Conservation (phyloP, 148 eudicot species). For the Vaccinium corymbosum region DNA sequence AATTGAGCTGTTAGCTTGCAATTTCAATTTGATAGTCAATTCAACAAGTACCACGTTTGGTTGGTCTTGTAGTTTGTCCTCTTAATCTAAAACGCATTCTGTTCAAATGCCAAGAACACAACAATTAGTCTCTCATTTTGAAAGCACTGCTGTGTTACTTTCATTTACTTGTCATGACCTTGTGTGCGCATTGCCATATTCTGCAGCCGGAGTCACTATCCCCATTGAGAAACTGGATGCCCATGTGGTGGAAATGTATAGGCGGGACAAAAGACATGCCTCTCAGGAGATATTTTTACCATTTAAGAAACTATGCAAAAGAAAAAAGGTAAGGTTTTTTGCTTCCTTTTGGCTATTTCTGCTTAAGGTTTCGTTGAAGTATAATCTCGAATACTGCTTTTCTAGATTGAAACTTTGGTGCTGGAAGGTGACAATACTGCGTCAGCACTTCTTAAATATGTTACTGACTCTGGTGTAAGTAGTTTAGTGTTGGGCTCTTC, state of each 20-base stretch:
- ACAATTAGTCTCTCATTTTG: neutral
- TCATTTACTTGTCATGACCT: slow-evolving; percentile 6
- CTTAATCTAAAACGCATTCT: neutral
- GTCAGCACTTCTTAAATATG: slow-evolving; percentile 44
- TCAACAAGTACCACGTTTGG: neutral
- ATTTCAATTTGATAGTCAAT: no score
- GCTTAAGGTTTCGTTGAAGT: neutral
- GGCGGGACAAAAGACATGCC: slow-evolving; percentile 43
- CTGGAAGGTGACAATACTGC: slow-evolving; percentile 68
- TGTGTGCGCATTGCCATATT: slow-evolving; percentile 8
- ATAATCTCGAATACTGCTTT: neutral
- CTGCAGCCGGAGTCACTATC: slow-evolving; percentile 57
- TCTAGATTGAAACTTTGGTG: slow-evolving; percentile 54
- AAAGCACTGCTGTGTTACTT: neutral
- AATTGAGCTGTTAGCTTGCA: neutral
- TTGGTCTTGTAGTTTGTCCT: neutral
- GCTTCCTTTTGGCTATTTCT: neutral
- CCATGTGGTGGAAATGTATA: slow-evolving; percentile 44
- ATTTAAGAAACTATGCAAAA: slow-evolving; percentile 47
- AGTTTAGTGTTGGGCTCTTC: slow-evolving; percentile 76
- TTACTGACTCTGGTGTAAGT: slow-evolving; percentile 37
- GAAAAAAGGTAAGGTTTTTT: slow-evolving; percentile 29
- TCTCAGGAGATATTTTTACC: slow-evolving; percentile 44
- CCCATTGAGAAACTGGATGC: slow-evolving; percentile 56
- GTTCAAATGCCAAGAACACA: neutral